Conservation (phyloP, 495 filamentous ascomycete genomes). For the Echria macrotheca region DNA sequence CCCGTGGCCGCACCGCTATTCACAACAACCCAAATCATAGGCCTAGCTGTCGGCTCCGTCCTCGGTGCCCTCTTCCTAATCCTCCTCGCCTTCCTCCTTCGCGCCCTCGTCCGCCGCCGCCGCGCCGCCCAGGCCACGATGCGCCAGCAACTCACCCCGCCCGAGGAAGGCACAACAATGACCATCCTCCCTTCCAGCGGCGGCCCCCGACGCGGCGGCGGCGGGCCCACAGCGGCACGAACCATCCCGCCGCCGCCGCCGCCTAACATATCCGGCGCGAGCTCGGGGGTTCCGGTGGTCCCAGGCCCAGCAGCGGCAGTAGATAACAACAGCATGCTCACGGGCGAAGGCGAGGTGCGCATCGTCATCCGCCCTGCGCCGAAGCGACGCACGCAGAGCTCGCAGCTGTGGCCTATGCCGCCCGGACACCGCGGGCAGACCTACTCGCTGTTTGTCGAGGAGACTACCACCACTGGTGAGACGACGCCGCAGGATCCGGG, state of each 20-base stretch:
- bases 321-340: conserved; percentile 11
- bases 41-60: conserved; percentile 17
- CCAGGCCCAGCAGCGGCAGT: neutral
- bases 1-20: conserved; percentile 4
- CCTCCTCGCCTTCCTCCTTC: conserved; percentile 23
- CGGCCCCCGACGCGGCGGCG: neutral
- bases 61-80: conserved; percentile 21
- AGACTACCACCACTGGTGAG: conserved; percentile 18
- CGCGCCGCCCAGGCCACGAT: conserved; percentile 11
- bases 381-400: conserved; percentile 11
- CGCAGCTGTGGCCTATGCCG: conserved; percentile 22
- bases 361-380: conserved; percentile 26
- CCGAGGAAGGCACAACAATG: neutral
- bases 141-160: conserved; percentile 16
- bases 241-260: neutral
- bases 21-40: conserved; percentile 19
- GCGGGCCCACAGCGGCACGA: neutral
- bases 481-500: conserved; percentile 23
- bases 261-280: conserved; percentile 3
- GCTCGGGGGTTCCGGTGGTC: neutral
- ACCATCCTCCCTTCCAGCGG: neutral
- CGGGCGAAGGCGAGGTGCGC: conserved; percentile 23
- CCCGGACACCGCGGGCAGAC: conserved; percentile 17
- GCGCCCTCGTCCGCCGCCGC: conserved; percentile 15
- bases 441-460: conserved; percentile 20